phyloP scores from a whole-genome alignment of 2,329 filamentous ascomycete species.

The Aspergillus candidus region DNA sequence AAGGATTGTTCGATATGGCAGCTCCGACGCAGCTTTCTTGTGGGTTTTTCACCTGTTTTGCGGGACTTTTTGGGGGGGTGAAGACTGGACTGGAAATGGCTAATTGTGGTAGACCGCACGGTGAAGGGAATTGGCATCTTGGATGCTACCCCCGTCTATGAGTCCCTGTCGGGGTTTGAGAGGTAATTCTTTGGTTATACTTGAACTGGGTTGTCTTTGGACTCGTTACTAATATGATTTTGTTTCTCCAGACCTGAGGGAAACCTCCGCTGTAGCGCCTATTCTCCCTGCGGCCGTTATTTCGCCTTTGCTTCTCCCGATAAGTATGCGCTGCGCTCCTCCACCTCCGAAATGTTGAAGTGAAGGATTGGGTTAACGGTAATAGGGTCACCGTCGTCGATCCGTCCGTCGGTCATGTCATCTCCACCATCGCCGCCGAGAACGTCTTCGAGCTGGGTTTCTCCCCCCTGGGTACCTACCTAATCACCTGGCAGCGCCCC shows the following conservation, averaged over 20 bases:
- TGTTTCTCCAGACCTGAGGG: constrained; percentile 66
- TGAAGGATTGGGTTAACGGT: constrained; percentile 8
- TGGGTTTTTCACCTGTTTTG: constrained; percentile 34
- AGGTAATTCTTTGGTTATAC: constrained; percentile 34
- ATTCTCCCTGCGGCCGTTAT: constrained; percentile 93
- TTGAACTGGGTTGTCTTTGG: neutral
- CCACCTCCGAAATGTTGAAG: neutral
- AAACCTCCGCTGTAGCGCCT: constrained; percentile 88
- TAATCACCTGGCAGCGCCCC: constrained; percentile 95
- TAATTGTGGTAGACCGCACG: constrained; percentile 63
- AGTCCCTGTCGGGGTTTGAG: constrained; percentile 71
- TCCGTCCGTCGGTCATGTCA: constrained; percentile 65
- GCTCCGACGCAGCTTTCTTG: constrained; percentile 89
- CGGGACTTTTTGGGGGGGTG: neutral
- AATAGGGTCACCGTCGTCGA: constrained; percentile 74
- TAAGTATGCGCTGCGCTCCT: constrained; percentile 40
- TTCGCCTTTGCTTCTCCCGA: constrained; percentile 92
- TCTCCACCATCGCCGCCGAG: constrained; percentile 68
- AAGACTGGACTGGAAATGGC: constrained; percentile 6
- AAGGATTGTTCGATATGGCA: constrained; percentile 57
- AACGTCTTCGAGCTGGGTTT: constrained; percentile 95
- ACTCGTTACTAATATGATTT: constrained; percentile 11
- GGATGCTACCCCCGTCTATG: constrained; percentile 84
- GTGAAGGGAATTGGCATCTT: constrained; percentile 93
- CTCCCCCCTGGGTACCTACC: constrained; percentile 82